Evolutionary conservation across 2,329 filamentous ascomycete genomes (phyloP).

Genomic region (Tolypocladium nubicola): DNA sequence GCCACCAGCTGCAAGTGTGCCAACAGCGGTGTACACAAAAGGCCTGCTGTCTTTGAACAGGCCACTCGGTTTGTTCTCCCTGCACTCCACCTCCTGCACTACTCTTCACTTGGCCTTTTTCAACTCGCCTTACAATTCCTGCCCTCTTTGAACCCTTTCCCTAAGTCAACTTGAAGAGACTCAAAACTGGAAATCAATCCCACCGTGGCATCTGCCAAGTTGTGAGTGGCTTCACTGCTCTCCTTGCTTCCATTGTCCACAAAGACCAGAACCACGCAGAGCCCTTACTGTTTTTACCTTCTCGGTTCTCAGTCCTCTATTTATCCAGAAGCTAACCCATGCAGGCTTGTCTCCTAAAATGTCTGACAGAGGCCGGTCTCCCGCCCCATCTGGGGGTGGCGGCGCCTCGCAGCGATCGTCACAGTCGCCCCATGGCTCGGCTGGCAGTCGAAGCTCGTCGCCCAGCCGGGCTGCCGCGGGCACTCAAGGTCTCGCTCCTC

Average conservation of each 20-base stretch:
- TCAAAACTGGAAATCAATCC: too few species aligned
- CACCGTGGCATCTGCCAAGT: too few species aligned
- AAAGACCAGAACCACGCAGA: too few species aligned
- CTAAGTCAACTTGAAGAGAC: too few species aligned
- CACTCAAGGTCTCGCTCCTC: conserved; percentile 4
- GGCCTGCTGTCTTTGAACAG: neutral
- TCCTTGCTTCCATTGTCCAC: too few species aligned
- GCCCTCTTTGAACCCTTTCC: too few species aligned
- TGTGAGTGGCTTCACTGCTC: too few species aligned
- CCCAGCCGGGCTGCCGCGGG: conserved; percentile 8
- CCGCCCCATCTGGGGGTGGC: conserved; percentile 6
- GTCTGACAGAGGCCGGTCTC: conserved; percentile 22
- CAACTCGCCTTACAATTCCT: too few species aligned
- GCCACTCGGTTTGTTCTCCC: neutral
- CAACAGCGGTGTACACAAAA: neutral
- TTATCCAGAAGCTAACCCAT: neutral
- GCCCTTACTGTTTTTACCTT: neutral
- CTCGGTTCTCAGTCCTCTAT: neutral
- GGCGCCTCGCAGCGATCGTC: neutral
- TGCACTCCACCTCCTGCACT: neutral
- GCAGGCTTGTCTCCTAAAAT: conserved; percentile 8
- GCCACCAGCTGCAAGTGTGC: neutral
- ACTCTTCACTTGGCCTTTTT: neutral
- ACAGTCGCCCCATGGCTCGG: neutral
- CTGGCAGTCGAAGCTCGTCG: conserved; percentile 6